Evolutionary conservation across 2,329 filamentous ascomycete species (phyloP).

Genomic region (Botrytis sinoallii): DNA sequence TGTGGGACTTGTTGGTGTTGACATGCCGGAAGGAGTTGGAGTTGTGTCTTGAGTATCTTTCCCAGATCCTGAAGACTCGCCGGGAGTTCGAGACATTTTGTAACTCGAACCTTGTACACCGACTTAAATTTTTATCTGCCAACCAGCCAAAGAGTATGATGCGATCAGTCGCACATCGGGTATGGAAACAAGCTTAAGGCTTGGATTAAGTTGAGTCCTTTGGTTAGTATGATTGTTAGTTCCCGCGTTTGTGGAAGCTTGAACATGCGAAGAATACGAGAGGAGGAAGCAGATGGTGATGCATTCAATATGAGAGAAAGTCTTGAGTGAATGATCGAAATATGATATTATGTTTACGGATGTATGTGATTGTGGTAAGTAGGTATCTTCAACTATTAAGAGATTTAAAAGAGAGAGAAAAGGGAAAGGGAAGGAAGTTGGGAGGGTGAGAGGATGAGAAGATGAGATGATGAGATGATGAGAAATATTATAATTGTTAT

Average conservation of each 20-base stretch:
- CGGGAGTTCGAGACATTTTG: constrained; percentile 28
- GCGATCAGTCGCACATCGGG: constrained; percentile 16
- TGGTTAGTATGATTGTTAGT: constrained; percentile 11
- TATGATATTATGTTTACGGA: not conserved
- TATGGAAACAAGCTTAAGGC: constrained; percentile 1
- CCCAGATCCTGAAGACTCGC: constrained; percentile 18
- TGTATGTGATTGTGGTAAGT: not conserved
- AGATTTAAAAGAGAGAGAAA: not conserved
- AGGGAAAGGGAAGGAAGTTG: not conserved
- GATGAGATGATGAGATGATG: not conserved
- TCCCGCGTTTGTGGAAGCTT: constrained; percentile 13
- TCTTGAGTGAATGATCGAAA: not conserved
- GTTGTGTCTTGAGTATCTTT: constrained; percentile 22
- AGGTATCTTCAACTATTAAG: not conserved
- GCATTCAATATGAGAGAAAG: constrained; percentile 8
- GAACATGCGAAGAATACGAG: constrained; percentile 16
- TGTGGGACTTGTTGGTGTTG: constrained; percentile 46
- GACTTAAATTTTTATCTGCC: not conserved
- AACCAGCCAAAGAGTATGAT: not conserved
- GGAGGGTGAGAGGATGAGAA: not conserved
- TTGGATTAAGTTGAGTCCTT: not conserved
- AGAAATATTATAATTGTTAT: not conserved
- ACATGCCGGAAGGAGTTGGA: constrained; percentile 30
- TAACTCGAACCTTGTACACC: not conserved
- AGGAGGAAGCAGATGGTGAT: constrained; percentile 15